Percentiles rank a stretch among this genome's conserved stretches.
These are phyloP conservation scores for Trichoderma polysporum DNA, from an alignment of 2,329 filamentous ascomycete species.

Conservation along the genomic window DNA sequence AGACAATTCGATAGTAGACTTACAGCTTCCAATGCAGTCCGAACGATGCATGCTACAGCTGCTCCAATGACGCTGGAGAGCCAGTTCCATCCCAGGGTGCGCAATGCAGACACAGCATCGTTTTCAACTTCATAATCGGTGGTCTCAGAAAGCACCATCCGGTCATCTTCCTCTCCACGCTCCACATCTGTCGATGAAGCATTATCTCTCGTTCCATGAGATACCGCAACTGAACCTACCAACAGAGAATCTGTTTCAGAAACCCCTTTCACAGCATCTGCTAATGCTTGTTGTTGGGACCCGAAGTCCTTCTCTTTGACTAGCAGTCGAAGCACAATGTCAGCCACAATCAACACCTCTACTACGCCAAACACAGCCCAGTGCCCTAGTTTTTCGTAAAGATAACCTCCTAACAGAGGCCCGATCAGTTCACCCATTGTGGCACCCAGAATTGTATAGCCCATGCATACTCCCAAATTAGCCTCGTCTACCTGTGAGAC, in stretches of 20 bases:
- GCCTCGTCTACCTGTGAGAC: constrained; percentile 18
- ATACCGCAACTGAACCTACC: background rate
- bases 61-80: constrained; percentile 15
- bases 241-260: constrained; percentile 1
- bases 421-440: constrained; percentile 19
- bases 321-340: constrained; percentile 10
- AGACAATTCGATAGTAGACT: background rate
- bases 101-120: constrained; percentile 1
- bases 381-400: constrained; percentile 16
- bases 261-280: background rate
- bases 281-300: background rate
- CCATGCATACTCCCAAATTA: constrained; percentile 17
- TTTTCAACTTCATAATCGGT: background rate
- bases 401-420: constrained; percentile 10
- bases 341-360: background rate
- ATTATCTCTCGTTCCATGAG: background rate
- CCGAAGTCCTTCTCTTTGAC: constrained; percentile 5
- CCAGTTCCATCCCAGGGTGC: constrained; percentile 16
- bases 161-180: background rate
- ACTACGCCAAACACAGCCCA: constrained; percentile 18
- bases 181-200: background rate
- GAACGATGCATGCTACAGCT: constrained; percentile 7
- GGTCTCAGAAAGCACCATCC: background rate
- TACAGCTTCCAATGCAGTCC: constrained; percentile 18
- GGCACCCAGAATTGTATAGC: constrained; percentile 16